Evolutionary conservation across 345 rosid genomes (phyloP).

Genomic region (Pseudoturritis turrita): DNA sequence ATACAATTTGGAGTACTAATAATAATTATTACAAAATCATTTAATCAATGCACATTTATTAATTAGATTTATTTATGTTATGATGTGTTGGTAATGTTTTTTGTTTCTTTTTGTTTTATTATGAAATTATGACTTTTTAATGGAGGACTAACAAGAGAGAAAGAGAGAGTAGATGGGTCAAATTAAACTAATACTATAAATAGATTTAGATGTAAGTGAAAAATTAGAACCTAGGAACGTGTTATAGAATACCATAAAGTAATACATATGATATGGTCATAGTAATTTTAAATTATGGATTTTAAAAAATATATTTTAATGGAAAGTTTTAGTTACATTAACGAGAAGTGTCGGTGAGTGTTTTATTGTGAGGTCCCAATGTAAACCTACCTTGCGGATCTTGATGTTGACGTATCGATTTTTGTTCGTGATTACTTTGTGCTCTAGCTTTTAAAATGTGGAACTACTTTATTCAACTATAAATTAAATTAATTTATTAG

Average conservation of each 20-base stretch:
- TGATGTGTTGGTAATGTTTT: background rate
- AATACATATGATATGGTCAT: background rate
- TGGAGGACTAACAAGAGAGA: background rate
- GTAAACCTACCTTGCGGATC: conserved; percentile 21
- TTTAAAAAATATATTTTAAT: background rate
- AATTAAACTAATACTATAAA: background rate
- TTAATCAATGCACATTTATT: background rate
- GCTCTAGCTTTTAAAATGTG: conserved; percentile 25
- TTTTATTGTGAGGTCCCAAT: conserved; percentile 29
- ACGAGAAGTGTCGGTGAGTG: conserved; percentile 61
- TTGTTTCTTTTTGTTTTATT: background rate
- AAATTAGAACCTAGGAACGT: background rate
- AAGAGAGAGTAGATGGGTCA: background rate
- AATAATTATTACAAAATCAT: conserved; percentile 6
- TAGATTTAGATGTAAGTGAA: background rate
- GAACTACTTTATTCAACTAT: conserved; percentile 24
- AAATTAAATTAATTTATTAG: background rate
- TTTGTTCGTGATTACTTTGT: conserved; percentile 15
- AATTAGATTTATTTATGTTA: background rate
- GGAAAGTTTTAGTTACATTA: background rate
- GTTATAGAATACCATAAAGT: background rate
- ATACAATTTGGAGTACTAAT: background rate
- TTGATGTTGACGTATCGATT: conserved; percentile 26
- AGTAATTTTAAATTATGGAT: background rate
- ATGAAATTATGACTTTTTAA: background rate